Evolutionary conservation across 768 basidiomycete genomes (phyloP), one percentile per base, ranked within the genome.

Genomic region (Peribolospora baueri): DNA sequence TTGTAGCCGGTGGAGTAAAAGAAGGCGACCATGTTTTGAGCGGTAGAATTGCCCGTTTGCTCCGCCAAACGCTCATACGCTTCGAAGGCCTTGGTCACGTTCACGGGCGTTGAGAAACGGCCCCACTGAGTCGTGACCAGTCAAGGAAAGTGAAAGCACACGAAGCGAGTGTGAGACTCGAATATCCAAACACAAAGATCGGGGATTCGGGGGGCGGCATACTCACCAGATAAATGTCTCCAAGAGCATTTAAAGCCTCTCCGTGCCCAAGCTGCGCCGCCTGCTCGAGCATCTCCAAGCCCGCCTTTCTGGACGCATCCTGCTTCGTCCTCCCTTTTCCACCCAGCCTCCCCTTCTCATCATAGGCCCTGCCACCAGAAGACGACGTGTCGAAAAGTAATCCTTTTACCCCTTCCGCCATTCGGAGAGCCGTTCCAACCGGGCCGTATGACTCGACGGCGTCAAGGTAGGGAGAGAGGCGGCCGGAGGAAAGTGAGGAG

Each of bases 1-100:
- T 61, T 65, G 62, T 84, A 91, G 3, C 88, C 90, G 0, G 86
- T 82, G 7, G 86, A 75, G 62, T 93, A 70, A 65, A 95, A 84
- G 73, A 95, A 93, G 0, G 78, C 88, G 9, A 91, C 68, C 58
- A 80, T 70, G 7, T 83, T 75, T 68, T 97, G 90, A 0, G 90
- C 84, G 3, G 84, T 76, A 2, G 86, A 79, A 61, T 88, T 84
- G 36, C 88, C 86, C 0, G 82, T 81, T 37, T 69, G 61, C 39
- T 73, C 68, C 0, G 82, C 81, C 51, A 87, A 83, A 3, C 69
- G 63, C 3, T 70, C 66, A 64, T 80, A 79, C 2, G 77, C 74
- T n/a, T 76, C 68, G 61, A 76, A 80, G 0, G 83, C 81, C 1
- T 75, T 67, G 36, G 69, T 66, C 7, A 82, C 75, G 53, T 87